These are phyloP conservation scores for Aspergillus saccharolyticus DNA, from an alignment of 495 filamentous ascomycete species.

Conservation along the genomic window DNA sequence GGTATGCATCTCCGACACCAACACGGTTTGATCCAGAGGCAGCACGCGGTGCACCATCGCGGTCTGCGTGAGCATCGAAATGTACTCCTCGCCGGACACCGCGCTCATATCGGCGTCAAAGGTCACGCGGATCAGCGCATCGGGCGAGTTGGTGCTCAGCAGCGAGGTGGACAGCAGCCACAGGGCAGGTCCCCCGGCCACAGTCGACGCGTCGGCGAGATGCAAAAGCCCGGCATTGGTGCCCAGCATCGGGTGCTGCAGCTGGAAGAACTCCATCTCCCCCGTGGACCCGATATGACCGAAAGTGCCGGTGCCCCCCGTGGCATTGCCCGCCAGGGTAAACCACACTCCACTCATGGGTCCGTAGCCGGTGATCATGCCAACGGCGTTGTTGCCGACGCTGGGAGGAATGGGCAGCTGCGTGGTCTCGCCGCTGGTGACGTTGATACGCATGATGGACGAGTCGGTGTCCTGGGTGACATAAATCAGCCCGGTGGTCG, in stretches of 20 bases:
- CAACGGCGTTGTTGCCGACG: conserved; percentile 23
- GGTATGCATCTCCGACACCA: too few species aligned
- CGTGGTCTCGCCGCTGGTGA: conserved; percentile 16
- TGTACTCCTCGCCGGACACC: background rate
- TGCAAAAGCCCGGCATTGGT: conserved; percentile 16
- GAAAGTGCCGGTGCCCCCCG: conserved; percentile 23
- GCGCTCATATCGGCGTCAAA: conserved; percentile 10
- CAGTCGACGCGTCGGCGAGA: conserved; percentile 19
- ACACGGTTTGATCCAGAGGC: too few species aligned
- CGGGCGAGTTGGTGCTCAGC: conserved; percentile 20
- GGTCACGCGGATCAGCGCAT: conserved; percentile 20
- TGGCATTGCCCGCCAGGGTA: conserved; percentile 20
- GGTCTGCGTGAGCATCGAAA: too few species aligned
- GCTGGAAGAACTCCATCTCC: conserved; percentile 13
- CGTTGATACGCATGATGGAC: conserved; percentile 23
- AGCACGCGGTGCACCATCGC: too few species aligned
- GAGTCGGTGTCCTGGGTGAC: conserved; percentile 23
- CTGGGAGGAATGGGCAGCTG: conserved; percentile 19
- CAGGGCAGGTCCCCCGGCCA: conserved; percentile 13
- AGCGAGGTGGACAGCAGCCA: conserved; percentile 23
- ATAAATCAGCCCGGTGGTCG: conserved; percentile 20
- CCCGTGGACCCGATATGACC: conserved; percentile 19
- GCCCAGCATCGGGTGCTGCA: too few species aligned
- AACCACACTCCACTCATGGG: conserved; percentile 19
- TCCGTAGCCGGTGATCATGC: conserved; percentile 19